Conservation (phyloP, 768 basidiomycete genomes). For the Lactarius quietus region DNA sequence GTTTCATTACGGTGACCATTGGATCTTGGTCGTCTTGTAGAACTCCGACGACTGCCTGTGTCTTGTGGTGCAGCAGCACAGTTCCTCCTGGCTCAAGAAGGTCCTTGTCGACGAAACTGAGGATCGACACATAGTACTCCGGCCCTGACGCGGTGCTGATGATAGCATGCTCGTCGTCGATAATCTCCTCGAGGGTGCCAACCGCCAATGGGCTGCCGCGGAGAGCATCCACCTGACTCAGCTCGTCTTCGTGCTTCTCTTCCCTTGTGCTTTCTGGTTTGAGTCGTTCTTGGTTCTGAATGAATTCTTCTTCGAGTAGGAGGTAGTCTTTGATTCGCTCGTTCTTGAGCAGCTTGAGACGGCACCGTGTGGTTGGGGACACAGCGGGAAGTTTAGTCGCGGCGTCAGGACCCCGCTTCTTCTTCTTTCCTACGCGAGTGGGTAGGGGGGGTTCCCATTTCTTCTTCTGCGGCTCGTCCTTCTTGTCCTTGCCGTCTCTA, state of each 20-base stretch:
- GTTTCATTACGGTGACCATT: constrained; percentile 96
- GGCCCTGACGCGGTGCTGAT: constrained; percentile 92
- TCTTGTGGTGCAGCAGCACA: constrained; percentile 94
- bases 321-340: constrained; percentile 99
- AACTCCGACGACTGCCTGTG: constrained; percentile 91
- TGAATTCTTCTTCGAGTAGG: constrained; percentile 91
- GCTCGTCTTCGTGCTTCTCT: constrained; percentile 94
- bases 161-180: constrained; percentile 99
- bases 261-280: constrained; percentile 86
- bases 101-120: constrained; percentile 99
- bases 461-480: constrained; percentile 68
- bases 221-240: constrained; percentile 89
- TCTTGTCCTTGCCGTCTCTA: constrained; percentile 34
- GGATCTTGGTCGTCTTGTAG: constrained; percentile 94
- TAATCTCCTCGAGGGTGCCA: constrained; percentile 95
- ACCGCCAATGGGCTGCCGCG: constrained; percentile 98
- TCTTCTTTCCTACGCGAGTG: constrained; percentile 96
- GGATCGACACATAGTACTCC: constrained; percentile 95
- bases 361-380: constrained; percentile 92
- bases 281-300: constrained; percentile 86
- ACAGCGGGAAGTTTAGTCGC: constrained; percentile 90
- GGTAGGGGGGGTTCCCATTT: constrained; percentile 99
- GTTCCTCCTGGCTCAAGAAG: constrained; percentile 94
- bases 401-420: constrained; percentile 85
- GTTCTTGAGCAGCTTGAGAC: constrained; percentile 90